A percentile compares a stretch with the other conserved stretches of the same genome.
phyloP scores from a whole-genome alignment of 2,329 filamentous ascomycete genomes.

The Lachnellula hyalina region DNA sequence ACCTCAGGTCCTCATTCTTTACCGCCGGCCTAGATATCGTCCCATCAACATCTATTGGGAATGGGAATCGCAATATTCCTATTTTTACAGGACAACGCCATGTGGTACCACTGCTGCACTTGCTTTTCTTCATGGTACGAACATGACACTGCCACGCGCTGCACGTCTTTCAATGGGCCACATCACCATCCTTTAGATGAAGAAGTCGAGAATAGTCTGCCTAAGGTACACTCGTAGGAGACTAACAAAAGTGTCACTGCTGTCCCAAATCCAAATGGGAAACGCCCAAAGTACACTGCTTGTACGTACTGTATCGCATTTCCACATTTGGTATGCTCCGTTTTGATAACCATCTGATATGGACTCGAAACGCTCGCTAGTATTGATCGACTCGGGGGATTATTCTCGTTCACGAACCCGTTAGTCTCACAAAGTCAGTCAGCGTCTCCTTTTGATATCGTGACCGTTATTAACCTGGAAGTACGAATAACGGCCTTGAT shows the following conservation, averaged over 20 bases:
- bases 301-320: neutral
- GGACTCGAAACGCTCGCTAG: neutral
- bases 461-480: neutral
- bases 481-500: neutral
- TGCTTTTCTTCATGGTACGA: neutral
- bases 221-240: neutral
- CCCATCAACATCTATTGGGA: neutral
- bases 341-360: neutral
- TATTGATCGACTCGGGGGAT: constrained; percentile 2
- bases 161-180: neutral
- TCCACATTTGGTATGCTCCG: neutral
- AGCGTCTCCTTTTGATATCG: neutral
- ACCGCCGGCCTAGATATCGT: neutral
- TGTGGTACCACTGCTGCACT: neutral
- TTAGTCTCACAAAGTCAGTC: neutral
- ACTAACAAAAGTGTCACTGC: neutral
- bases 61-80: no score
- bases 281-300: neutral
- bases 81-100: no score
- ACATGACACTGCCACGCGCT: constrained; percentile 1
- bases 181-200: no score
- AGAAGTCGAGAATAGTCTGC: neutral
- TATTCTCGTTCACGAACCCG: neutral
- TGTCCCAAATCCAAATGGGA: neutral
- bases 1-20: neutral